phyloP scores from a whole-genome alignment of 2,329 filamentous ascomycete genomes.

The Cercospora sp. region DNA sequence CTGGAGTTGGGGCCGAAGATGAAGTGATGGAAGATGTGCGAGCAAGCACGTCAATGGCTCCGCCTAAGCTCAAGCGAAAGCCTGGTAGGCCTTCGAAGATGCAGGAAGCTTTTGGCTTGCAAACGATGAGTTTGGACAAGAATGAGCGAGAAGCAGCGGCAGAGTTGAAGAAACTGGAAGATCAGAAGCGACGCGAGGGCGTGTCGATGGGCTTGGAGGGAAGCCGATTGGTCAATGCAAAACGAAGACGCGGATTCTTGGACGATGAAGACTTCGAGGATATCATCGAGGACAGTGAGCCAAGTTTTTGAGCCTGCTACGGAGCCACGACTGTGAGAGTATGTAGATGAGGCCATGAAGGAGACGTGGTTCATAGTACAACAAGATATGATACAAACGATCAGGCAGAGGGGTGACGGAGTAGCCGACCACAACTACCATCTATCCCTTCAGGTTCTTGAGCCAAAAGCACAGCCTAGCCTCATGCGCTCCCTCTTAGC shows the following conservation, averaged over 20 bases:
- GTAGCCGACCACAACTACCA: not conserved
- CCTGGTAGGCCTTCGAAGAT: constrained; percentile 16
- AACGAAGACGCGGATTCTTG: constrained; percentile 51
- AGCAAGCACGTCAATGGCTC: constrained; percentile 4
- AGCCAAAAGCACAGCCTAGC: not conserved
- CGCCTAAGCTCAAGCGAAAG: constrained; percentile 11
- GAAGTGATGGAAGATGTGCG: not conserved
- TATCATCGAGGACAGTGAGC: constrained; percentile 33
- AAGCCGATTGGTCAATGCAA: constrained; percentile 54
- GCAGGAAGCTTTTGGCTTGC: constrained; percentile 1
- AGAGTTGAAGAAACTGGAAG: constrained; percentile 52
- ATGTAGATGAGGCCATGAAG: not conserved
- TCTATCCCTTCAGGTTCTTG: not conserved
- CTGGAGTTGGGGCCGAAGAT: constrained; percentile 2
- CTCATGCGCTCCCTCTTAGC: not conserved
- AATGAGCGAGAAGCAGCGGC: constrained; percentile 45
- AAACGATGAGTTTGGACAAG: constrained; percentile 30
- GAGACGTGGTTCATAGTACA: not conserved
- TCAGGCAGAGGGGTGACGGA: not conserved
- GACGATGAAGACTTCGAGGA: constrained; percentile 55
- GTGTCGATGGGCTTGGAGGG: constrained; percentile 56
- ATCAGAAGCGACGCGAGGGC: constrained; percentile 54
- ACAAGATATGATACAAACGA: not conserved
- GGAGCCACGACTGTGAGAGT: not conserved
- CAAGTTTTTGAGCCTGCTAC: constrained; percentile 16